Evolutionary conservation across 192 early-diverging fungal genomes (phyloP).

Genomic region (Haplosporangium gracile): DNA sequence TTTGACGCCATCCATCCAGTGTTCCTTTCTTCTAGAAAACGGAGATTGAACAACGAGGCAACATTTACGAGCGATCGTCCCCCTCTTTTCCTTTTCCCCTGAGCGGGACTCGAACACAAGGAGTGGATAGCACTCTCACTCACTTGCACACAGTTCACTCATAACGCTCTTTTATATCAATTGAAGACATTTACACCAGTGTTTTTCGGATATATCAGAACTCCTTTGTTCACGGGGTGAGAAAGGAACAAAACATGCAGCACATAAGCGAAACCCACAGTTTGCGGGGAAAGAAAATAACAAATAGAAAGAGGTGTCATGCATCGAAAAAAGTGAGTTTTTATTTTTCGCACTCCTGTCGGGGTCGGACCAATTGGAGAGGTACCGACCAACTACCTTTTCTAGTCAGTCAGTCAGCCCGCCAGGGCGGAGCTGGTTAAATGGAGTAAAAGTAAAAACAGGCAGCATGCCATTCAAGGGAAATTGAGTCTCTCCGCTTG

Average conservation of each 20-base stretch:
- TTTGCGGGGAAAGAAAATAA: not conserved
- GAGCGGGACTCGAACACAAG: not conserved
- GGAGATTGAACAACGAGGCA: not conserved
- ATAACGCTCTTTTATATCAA: too few species aligned
- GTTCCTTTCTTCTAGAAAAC: not conserved
- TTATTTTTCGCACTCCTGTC: not conserved
- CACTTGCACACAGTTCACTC: not conserved
- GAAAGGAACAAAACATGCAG: not conserved
- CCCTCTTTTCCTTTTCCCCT: not conserved
- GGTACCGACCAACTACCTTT: not conserved
- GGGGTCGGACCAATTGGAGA: not conserved
- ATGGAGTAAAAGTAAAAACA: not conserved
- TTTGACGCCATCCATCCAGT: not conserved
- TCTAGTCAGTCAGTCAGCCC: not conserved
- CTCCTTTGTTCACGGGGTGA: not conserved
- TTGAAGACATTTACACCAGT: too few species aligned
- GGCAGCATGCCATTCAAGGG: conserved; percentile 7
- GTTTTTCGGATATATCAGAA: not conserved
- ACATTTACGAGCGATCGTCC: not conserved
- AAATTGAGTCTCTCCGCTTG: conserved; percentile 3
- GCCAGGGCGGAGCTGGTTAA: not conserved
- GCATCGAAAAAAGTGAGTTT: not conserved
- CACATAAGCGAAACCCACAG: not conserved
- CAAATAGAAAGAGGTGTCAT: not conserved
- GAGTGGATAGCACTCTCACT: not conserved